A percentile compares a stretch with the other conserved stretches of the same genome.
phyloP scores from a whole-genome alignment of 768 basidiomycete genomes.

The Lyophyllum shimeji region DNA sequence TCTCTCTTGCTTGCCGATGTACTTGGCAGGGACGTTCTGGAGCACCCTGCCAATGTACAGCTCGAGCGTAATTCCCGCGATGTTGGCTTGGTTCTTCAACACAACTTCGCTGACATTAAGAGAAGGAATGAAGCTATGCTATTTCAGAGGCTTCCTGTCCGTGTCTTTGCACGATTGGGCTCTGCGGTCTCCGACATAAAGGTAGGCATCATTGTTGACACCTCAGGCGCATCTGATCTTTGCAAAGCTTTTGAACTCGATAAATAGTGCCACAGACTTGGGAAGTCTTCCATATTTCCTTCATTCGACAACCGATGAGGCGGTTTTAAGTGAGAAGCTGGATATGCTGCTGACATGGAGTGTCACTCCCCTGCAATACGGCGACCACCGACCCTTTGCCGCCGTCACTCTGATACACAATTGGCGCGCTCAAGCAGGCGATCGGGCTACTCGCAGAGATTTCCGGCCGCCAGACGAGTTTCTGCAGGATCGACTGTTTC shows the following conservation, averaged over 20 bases:
- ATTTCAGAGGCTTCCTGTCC: constrained; percentile 65
- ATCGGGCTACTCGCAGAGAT: constrained; percentile 63
- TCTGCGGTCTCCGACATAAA: constrained; percentile 58
- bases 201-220: constrained; percentile 25
- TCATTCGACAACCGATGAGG: constrained; percentile 36
- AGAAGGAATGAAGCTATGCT: constrained; percentile 80
- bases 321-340: constrained; percentile 63
- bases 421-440: constrained; percentile 61
- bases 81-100: constrained; percentile 48
- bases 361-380: constrained; percentile 78
- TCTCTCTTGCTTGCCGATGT: constrained; percentile 44
- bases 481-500: constrained; percentile 76
- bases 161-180: constrained; percentile 57
- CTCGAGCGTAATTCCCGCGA: constrained; percentile 41
- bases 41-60: constrained; percentile 28
- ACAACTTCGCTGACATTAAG: constrained; percentile 68
- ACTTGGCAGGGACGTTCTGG: constrained; percentile 41
- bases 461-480: constrained; percentile 58
- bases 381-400: constrained; percentile 77
- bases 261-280: constrained; percentile 65
- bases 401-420: constrained; percentile 66
- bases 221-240: constrained; percentile 2
- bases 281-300: constrained; percentile 58
- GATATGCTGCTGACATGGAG: constrained; percentile 79
- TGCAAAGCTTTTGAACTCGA: constrained; percentile 70